Conservation (phyloP, 2,329 filamentous ascomycete species). For the Colletotrichum gloeosporioides region DNA sequence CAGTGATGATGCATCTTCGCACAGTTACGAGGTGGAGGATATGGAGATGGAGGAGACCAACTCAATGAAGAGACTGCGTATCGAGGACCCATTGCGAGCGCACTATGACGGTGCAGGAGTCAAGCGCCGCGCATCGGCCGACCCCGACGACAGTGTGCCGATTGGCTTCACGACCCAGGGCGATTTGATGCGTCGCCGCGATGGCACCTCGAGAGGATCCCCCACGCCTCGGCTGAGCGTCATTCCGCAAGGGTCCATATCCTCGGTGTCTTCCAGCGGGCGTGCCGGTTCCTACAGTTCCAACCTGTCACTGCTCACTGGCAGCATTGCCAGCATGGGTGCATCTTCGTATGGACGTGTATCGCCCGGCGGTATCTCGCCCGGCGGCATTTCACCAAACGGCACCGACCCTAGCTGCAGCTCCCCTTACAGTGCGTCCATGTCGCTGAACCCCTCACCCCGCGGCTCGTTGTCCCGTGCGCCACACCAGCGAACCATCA, state of each 20-base stretch:
- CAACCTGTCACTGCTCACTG: conserved; percentile 45
- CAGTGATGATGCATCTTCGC: conserved; percentile 55
- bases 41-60: conserved; percentile 57
- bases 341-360: conserved; percentile 46
- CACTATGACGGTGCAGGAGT: conserved; percentile 50
- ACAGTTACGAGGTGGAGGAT: conserved; percentile 51
- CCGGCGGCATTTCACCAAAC: conserved; percentile 56
- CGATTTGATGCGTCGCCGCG: conserved; percentile 54
- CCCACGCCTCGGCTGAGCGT: conserved; percentile 55
- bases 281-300: conserved; percentile 56
- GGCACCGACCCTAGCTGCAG: conserved; percentile 44
- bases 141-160: conserved; percentile 47
- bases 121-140: conserved; percentile 63
- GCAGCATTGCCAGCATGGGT: conserved; percentile 45
- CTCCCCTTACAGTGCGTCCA: conserved; percentile 55
- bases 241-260: conserved; percentile 50
- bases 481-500: conserved; percentile 52
- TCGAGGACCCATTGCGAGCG: conserved; percentile 46
- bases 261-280: conserved; percentile 48
- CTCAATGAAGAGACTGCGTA: conserved; percentile 54
- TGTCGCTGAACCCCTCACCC: conserved; percentile 55
- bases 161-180: conserved; percentile 33
- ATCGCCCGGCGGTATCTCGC: conserved; percentile 49
- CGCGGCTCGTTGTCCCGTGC: conserved; percentile 49
- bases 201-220: conserved; percentile 54